These are phyloP conservation scores for Cyberlindnera xylosilytica DNA, from an alignment of 805 yeast species.

Conservation along the genomic window DNA sequence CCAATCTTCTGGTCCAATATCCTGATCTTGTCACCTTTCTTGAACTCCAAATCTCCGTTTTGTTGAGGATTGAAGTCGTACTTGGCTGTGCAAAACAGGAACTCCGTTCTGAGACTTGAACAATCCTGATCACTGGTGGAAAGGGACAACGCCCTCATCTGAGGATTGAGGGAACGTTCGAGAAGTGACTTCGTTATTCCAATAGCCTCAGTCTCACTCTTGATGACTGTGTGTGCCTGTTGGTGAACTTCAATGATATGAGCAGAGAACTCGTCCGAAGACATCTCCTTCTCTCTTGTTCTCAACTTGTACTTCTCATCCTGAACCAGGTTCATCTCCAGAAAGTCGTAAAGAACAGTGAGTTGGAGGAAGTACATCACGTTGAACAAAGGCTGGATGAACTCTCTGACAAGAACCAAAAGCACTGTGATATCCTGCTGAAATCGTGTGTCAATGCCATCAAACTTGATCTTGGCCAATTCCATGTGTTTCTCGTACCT, in stretches of 20 bases:
- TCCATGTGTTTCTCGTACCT: constrained; percentile 31
- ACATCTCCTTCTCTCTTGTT: constrained; percentile 8
- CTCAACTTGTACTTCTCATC: constrained; percentile 13
- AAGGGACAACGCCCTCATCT: constrained; percentile 1
- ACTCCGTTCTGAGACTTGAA: constrained; percentile 6
- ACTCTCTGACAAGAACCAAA: constrained; percentile 30
- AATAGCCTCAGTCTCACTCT: constrained; percentile 3
- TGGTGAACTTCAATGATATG: constrained; percentile 7
- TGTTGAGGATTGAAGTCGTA: constrained; percentile 37
- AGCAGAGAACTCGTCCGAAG: constrained; percentile 2
- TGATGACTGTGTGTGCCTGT: constrained; percentile 1
- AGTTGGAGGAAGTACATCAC: constrained; percentile 40
- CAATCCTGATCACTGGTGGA: neutral
- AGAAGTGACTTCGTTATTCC: constrained; percentile 10
- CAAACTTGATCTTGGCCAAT: constrained; percentile 35
- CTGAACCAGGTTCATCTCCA: constrained; percentile 12
- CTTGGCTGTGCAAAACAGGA: constrained; percentile 35
- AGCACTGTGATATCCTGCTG: constrained; percentile 47
- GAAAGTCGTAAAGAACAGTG: constrained; percentile 33
- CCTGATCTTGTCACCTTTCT: constrained; percentile 40
- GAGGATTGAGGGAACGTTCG: constrained; percentile 5
- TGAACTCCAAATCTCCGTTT: constrained; percentile 41
- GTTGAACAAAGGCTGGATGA: constrained; percentile 28
- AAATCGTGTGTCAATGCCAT: constrained; percentile 35
- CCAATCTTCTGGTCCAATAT: constrained; percentile 28